Evolutionary conservation across 2,329 filamentous ascomycete genomes (phyloP).

Genomic region (Xylaria sp.): DNA sequence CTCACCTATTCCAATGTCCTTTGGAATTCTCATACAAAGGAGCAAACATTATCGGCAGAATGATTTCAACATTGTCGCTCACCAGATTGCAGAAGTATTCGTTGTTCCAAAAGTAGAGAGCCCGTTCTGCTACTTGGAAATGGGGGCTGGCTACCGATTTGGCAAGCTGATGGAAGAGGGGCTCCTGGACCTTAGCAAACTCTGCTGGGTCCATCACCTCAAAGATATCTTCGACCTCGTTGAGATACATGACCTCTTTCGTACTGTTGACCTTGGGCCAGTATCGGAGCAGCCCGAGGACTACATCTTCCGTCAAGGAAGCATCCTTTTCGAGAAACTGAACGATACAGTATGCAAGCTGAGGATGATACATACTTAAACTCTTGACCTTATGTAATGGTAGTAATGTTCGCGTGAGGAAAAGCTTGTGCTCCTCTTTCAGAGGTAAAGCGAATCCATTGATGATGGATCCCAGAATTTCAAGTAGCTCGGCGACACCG

Average conservation of each 20-base stretch:
- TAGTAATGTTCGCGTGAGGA: slow-evolving; percentile 90
- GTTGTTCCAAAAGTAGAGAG: slow-evolving; percentile 99
- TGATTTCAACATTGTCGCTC: slow-evolving; percentile 98
- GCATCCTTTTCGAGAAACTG: slow-evolving; percentile 99
- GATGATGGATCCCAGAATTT: slow-evolving; percentile 98
- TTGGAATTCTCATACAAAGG: slow-evolving; percentile 99
- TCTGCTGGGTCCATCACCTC: slow-evolving; percentile 99
- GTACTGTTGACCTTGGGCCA: slow-evolving; percentile 99
- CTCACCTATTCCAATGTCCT: slow-evolving; percentile 97
- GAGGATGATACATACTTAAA: slow-evolving; percentile 99
- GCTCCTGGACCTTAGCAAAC: slow-evolving; percentile 98
- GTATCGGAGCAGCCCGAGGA: slow-evolving; percentile 91
- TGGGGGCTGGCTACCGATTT: slow-evolving; percentile 98
- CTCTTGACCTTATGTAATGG: slow-evolving; percentile 98
- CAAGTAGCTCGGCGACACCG: slow-evolving; percentile 93
- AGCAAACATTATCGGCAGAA: slow-evolving; percentile 98
- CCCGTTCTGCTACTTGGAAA: slow-evolving; percentile 97
- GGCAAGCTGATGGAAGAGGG: slow-evolving; percentile 94
- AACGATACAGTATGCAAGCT: slow-evolving; percentile 98
- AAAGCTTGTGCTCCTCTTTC: slow-evolving; percentile 99
- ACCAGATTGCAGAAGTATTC: slow-evolving; percentile 99
- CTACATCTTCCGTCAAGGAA: slow-evolving; percentile 95
- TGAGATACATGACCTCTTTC: slow-evolving; percentile 99
- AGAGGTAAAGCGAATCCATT: slow-evolving; percentile 96
- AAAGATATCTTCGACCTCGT: slow-evolving; percentile 99